Percentiles rank a stretch among this genome's conserved stretches.
These are phyloP conservation scores for Leccinellum albellum DNA, from an alignment of 768 basidiomycete species.

Conservation along the genomic window DNA sequence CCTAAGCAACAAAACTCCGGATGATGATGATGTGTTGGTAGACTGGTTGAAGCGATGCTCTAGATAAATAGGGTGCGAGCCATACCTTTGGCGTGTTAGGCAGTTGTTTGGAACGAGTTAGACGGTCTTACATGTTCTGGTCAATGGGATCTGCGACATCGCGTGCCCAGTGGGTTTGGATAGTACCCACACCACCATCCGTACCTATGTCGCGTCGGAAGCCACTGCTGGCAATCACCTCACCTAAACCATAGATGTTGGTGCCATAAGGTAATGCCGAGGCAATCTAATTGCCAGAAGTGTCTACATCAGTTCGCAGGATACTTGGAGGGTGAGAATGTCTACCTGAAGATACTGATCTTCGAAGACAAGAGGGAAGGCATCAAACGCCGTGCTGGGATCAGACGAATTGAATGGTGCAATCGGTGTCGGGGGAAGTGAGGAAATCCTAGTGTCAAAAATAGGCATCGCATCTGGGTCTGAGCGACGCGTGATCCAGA, in stretches of 20 bases:
- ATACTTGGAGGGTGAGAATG: background rate
- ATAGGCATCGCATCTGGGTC: constrained; percentile 51
- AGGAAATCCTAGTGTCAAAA: constrained; percentile 66
- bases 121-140: constrained; percentile 53
- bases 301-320: background rate
- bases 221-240: constrained; percentile 66
- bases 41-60: constrained; percentile 62
- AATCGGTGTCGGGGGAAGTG: constrained; percentile 58
- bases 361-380: constrained; percentile 72
- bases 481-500: constrained; percentile 74
- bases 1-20: constrained; percentile 79
- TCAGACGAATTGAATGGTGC: constrained; percentile 51
- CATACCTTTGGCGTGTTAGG: constrained; percentile 45
- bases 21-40: constrained; percentile 53
- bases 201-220: constrained; percentile 59
- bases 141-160: constrained; percentile 63
- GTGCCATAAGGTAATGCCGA: constrained; percentile 62
- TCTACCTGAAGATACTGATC: constrained; percentile 72
- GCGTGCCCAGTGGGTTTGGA: constrained; percentile 68
- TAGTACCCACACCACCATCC: constrained; percentile 46
- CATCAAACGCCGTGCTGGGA: constrained; percentile 55
- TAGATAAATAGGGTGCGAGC: constrained; percentile 66
- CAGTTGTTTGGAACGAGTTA: background rate
- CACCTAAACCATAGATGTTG: constrained; percentile 78
- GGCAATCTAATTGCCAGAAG: constrained; percentile 40